phyloP scores from a whole-genome alignment of 2,329 filamentous ascomycete species.

The Trichophyton schoenleinii region DNA sequence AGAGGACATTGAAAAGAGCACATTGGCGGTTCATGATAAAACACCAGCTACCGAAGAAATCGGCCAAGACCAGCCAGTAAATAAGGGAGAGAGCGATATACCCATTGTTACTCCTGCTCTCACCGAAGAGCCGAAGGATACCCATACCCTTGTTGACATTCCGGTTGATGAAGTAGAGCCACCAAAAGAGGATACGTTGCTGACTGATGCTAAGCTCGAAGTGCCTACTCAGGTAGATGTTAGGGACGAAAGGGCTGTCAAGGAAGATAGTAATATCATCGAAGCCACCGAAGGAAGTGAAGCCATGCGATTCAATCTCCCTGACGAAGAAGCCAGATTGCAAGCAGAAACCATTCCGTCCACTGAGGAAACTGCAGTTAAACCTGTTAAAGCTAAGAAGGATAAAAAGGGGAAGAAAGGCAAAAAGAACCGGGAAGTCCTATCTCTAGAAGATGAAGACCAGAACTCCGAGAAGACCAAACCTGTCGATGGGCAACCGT shows the following conservation, averaged over 20 bases:
- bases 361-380: not conserved
- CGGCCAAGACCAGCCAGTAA: not conserved
- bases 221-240: not conserved
- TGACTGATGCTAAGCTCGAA: not conserved
- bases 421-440: not conserved
- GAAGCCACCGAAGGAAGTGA: not conserved
- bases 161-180: not conserved
- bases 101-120: not conserved
- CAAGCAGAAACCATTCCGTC: not conserved
- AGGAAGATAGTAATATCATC: not conserved
- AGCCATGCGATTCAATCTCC: not conserved
- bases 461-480: not conserved
- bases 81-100: not conserved
- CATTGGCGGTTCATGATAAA: not conserved
- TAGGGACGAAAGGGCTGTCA: not conserved
- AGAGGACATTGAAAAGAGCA: not conserved
- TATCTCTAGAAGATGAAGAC: not conserved
- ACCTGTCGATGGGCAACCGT: not conserved
- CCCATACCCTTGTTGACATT: not conserved
- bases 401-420: conserved; percentile 6
- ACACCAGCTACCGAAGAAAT: not conserved
- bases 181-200: not conserved
- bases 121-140: not conserved
- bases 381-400: not conserved
- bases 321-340: not conserved